Base-by-base conservation (phyloP, 2,329 filamentous ascomycete species). In the Emericellopsis cladophorae region DNA sequence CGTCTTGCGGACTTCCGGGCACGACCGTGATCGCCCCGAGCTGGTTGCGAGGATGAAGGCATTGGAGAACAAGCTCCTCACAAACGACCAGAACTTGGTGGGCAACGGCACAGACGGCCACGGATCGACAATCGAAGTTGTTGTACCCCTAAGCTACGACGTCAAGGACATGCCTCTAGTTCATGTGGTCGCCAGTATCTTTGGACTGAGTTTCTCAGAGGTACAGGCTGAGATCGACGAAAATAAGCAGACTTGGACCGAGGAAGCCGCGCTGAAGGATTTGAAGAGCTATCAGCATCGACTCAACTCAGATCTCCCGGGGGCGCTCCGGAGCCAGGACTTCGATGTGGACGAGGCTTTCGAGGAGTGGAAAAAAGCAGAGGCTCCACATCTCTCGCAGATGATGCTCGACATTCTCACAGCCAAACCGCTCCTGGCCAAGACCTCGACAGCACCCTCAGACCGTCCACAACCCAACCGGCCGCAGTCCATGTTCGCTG, bases 121-220 rank as follows among this genome's bases (percentile, higher is more conserved):
- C 18, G 61, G 60, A 24, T 60, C 54, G 16, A 84, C 81, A 8
- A 72, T 92, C 47, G 90, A 95, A 58, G 84, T 90, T 18, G 72
- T 84, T 42, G 76, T 88, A 3, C 88, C 90, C 10, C 67, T 93
- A 43, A 92, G 79, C 54, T 86, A 95, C 59, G 86, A 95, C 59
- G 82, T 96, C 55, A 95, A 92, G 61, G 92, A 98, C 56, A 98
- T 98, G 92, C 81, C 81, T 31, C 74, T 95, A 62, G 92, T 95
- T 23, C 82, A 92, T 57, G 76, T 82, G 31, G 89, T 98, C 22
- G 84, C 83, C 39, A 81, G 74, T 51, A 84, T 95, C 47, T 98
- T 96, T 61, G 84, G 83, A 36, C 71, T 90, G 44, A 79, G 79
- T 35, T 78, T 83, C 48, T 78, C 80, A 2, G 80, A 92, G 49